These are phyloP conservation scores for Aspergillus versicolor DNA, from an alignment of 2,329 filamentous ascomycete species.

Conservation along the genomic window DNA sequence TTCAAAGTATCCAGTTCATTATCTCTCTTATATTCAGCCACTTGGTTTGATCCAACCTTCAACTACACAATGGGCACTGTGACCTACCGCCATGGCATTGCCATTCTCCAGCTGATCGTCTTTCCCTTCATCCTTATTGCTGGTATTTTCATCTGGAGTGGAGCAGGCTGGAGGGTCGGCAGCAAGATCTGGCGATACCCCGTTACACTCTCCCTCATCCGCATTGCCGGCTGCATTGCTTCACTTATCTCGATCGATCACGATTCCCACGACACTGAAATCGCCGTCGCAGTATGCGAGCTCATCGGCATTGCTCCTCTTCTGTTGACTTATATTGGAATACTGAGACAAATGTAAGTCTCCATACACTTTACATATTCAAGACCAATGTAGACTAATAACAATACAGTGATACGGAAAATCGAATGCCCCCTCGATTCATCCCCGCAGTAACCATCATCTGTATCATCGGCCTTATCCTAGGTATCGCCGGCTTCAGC, in stretches of 20 bases:
- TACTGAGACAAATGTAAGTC: conserved; percentile 28
- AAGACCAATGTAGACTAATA: not conserved
- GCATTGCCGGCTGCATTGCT: conserved; percentile 28
- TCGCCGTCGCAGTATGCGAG: conserved; percentile 27
- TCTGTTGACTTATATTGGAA: conserved; percentile 26
- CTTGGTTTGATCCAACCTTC: too few relatives aligned
- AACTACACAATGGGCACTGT: conserved; percentile 19
- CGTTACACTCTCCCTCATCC: conserved; percentile 29
- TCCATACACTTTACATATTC: not conserved
- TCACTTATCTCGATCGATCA: conserved; percentile 24
- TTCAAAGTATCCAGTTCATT: too few relatives aligned
- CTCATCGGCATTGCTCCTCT: conserved; percentile 31
- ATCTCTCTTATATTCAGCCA: too few relatives aligned
- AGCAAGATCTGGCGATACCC: conserved; percentile 29
- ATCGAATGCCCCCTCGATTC: conserved; percentile 17
- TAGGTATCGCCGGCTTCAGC: conserved; percentile 26
- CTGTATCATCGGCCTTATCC: conserved; percentile 23
- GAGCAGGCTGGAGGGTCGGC: conserved; percentile 27
- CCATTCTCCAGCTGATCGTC: conserved; percentile 29
- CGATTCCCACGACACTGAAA: conserved; percentile 16
- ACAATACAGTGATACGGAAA: conserved; percentile 7
- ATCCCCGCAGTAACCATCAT: conserved; percentile 13
- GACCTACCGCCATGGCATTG: conserved; percentile 29
- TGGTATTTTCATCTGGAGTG: conserved; percentile 27
- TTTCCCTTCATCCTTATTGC: conserved; percentile 27